Base-by-base conservation (phyloP, 495 filamentous ascomycete genomes). In the Penicillium arizonense region DNA sequence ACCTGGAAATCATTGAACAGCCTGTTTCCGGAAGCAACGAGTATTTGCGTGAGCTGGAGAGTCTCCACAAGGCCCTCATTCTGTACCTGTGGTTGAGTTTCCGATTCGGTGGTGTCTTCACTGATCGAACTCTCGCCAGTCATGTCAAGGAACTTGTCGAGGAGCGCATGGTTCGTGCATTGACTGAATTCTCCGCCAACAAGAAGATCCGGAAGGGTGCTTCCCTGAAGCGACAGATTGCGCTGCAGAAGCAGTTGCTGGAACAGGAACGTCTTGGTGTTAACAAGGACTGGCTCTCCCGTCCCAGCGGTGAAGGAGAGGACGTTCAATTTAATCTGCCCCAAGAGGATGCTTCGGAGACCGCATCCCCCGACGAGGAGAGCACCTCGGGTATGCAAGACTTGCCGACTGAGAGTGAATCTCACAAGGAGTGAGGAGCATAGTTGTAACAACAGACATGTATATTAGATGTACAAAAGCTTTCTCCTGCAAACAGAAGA, bases 11-110 rank as follows among this genome's bases (percentile, higher is more conserved):
- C 1, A 78, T 96, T 3, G 88, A 83, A 44, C 59, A 77, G 36
- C 72, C 73, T 3, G 71, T 70, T 7, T 76, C 61, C 5, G 61
- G 53, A 11, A 64, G 63, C 44, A 77, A 70, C 42, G 63, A 74
- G 0, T 87, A 89, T 47, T 65, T 97, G 55, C 61, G 68, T 24
- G 64, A 75, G 7, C 69, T 96, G 39, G 95, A 97, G 69, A 61
- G 57, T 14, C 72, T 97, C 20, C 95, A 98, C 71, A 90, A 88
- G 63, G 74, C 82, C 13, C 69, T 97, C 30, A 87, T 93, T 16
- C 68, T 93, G 16, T 98, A 96, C 59, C 75, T 92, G 7, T 98
- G 94, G 94, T 76, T 97, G 14, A 83, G 82, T 51, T 88, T 78
- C 57, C 76, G 84, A 4, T 86, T 86, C 55, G 64, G 85, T 10